Evolutionary conservation across 352 stramenopile species (phyloP), one percentile per base, ranked within the genome.

Genomic region (Phytophthora sojae): DNA sequence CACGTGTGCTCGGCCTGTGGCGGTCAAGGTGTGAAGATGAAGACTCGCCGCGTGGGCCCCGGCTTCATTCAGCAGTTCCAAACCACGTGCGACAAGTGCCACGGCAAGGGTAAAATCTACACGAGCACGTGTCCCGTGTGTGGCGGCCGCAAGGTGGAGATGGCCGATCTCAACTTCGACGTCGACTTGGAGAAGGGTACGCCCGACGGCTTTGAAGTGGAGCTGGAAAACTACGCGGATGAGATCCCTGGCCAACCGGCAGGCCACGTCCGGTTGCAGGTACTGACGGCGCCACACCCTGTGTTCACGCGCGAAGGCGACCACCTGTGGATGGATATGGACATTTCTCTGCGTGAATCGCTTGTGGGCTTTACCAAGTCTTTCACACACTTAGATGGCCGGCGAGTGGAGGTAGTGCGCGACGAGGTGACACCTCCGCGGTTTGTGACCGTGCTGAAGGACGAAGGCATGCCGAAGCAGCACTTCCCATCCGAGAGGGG

Each of bases 161-260:
- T 98, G 64, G 85, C 98, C 68, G 96, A 98, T 69, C 96, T 99
- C 47, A 84, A 88, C 61, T 92, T 99, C 60, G 98, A 98, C n/a
- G 91, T 99, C 26, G 95, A 99, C 58, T 73, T 99, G 5, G 85
- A 97, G 23, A 95, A 94, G 71, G 98, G 98, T 56, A 98, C 99
- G 65, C 75, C 93, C 25, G 87, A 98, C 49, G 94, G 96, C 26
- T 90, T 98, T 72, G 76, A 92, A 39, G 93, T 99, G 61, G 95
- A 94, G 49, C 98, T 98, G 55, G 96, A 99, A 76, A 80, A 94
- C 70, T 93, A 95, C 69, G 88, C 80, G 1, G 95, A 98, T 64
- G 86, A 98, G 70, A 67, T 85, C 35, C 90, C 95, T 2, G 96
- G 91, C 21, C 21, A 21, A 21, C 21, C 83, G 42, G 82, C 97